phyloP scores from a whole-genome alignment of 768 basidiomycete genomes.

The Boletus sp. region DNA sequence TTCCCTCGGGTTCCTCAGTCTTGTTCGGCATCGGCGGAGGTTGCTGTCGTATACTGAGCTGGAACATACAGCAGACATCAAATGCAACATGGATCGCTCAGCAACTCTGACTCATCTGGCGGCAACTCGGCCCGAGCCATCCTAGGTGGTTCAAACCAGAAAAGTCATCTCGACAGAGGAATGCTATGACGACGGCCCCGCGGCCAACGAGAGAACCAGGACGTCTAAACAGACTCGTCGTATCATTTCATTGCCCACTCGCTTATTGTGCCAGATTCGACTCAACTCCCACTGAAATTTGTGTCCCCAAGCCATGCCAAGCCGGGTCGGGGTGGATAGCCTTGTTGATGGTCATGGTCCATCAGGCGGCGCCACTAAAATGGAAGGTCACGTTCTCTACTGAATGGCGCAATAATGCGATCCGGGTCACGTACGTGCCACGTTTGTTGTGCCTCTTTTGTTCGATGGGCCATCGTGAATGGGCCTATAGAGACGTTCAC shows the following conservation, averaged over 20 bases:
- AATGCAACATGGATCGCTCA: not conserved
- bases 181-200: slow-evolving; percentile 6
- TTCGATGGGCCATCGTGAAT: not conserved
- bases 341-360: not conserved
- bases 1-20: not conserved
- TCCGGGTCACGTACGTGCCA: slow-evolving; percentile 12
- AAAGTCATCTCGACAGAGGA: not conserved
- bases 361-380: slow-evolving; percentile 11
- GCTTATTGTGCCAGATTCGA: not conserved
- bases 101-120: not conserved
- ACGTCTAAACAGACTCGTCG: not conserved
- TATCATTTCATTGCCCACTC: not conserved
- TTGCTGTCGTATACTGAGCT: not conserved
- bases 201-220: not conserved
- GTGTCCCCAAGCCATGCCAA: not conserved
- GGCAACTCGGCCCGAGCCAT: not conserved
- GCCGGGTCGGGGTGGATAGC: slow-evolving; percentile 7
- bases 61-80: not conserved
- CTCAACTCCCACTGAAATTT: not conserved
- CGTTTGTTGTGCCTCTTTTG: slow-evolving; percentile 13
- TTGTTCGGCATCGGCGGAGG: not conserved
- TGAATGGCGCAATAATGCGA: not conserved
- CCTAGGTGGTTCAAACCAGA: not conserved
- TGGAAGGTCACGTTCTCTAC: slow-evolving; percentile 10
- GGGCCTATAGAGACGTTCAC: slow-evolving; percentile 11